Evolutionary conservation across 2,329 filamentous ascomycete species (phyloP), one percentile per base, ranked within the genome.

Genomic region (Fusarium xylarioides): DNA sequence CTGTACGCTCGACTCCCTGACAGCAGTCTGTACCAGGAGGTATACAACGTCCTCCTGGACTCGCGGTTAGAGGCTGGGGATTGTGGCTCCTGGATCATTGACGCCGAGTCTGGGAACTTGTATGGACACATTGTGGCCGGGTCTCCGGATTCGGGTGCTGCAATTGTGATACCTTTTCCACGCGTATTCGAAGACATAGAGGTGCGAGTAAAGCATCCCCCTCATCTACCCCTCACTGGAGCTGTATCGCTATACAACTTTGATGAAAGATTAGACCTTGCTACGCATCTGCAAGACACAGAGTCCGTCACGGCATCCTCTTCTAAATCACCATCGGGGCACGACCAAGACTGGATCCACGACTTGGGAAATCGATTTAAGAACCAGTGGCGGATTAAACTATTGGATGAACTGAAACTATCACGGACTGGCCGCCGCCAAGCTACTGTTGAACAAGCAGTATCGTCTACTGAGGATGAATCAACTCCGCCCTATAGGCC

Each of bases 321-420:
- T 44, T 44, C 23, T 44, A 12, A 18, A 26, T 0, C 4, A 10
- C 7, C 19, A n/a, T 49, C 10, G 10, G 7, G 2, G 10, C 0
- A 9, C 7, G 4, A 0, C 10, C 28, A 49, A 30, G 10, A 18
- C 0, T 49, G 46, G 46, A 49, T 49, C 4, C 28, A 0, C 0
- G 28, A 49, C 7, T 16, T 49, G 28, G 1, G 46, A 49, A 18
- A 14, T 6, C 28, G 28, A 49, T 49, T 49, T 30, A 10, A n/a
- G 46, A 49, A 4, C 4, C 46, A 30, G 28, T 30, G 46, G 46
- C 46, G 46, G 28, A n/a, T n/a, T 7, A 30, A 49, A 7, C 46
- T 49, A n/a, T 6, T 49, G 10, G 14, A 49, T 7, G 26, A 49
- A 16, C 46, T 49, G 19, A 49, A 49, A 0, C 28, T 30, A 30